These are phyloP conservation scores for Andrographis paniculata DNA, from an alignment of 305 asterid species.

Conservation along the genomic window DNA sequence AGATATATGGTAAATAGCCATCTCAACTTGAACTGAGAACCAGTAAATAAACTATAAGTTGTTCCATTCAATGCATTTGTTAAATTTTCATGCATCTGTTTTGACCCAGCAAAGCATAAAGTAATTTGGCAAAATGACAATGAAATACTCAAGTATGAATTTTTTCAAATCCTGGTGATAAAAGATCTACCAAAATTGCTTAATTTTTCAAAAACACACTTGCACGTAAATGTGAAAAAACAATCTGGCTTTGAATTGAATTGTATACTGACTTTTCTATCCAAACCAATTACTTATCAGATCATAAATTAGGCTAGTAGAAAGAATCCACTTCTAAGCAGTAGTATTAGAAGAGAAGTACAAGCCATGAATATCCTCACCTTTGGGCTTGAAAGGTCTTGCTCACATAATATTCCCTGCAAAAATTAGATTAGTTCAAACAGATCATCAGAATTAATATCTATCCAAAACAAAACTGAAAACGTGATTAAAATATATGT, in stretches of 20 bases:
- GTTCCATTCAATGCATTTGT: neutral
- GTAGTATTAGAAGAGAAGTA: constrained; percentile 1
- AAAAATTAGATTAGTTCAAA: constrained; percentile 19
- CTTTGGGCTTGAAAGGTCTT: constrained; percentile 52
- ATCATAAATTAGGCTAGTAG: constrained; percentile 4
- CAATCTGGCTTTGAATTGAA: neutral
- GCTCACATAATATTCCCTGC: constrained; percentile 62
- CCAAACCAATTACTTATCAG: neutral
- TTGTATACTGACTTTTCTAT: neutral
- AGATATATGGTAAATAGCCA: neutral
- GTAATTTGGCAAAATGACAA: too few relatives aligned
- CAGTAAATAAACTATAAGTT: neutral
- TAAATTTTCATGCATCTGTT: too few relatives aligned
- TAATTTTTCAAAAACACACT: too few relatives aligned
- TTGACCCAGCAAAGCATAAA: too few relatives aligned
- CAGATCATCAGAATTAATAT: constrained; percentile 15
- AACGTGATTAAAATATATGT: too few relatives aligned
- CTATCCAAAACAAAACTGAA: constrained; percentile 3
- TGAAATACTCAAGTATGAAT: too few relatives aligned
- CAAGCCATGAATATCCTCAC: constrained; percentile 25
- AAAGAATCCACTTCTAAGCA: constrained; percentile 10
- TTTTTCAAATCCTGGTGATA: too few relatives aligned
- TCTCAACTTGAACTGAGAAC: neutral
- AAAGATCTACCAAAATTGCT: neutral
- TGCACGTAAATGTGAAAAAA: too few relatives aligned